These are phyloP conservation scores for Zymoseptoria passerinii DNA, from an alignment of 2,329 filamentous ascomycete species.

Conservation along the genomic window DNA sequence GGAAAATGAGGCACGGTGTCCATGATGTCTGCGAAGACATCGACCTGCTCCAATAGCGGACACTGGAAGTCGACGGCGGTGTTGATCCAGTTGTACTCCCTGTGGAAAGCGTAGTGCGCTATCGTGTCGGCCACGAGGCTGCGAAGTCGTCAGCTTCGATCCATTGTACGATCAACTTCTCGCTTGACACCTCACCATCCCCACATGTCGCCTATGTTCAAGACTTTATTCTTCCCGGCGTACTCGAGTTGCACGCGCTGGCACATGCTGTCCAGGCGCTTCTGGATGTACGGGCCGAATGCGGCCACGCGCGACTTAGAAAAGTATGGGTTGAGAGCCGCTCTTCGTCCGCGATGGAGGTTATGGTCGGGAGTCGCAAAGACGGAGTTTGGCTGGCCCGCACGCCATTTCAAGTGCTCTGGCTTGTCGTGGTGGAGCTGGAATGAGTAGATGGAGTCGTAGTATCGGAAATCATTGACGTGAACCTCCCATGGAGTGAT, in stretches of 20 bases:
- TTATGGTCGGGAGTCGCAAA: slow-evolving; percentile 13
- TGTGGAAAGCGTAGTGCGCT: background rate
- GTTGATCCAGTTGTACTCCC: background rate
- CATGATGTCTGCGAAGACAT: background rate
- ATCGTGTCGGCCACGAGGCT: background rate
- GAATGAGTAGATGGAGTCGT: slow-evolving; percentile 1
- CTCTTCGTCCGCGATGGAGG: slow-evolving; percentile 5
- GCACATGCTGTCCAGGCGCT: background rate
- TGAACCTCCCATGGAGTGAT: slow-evolving; percentile 6
- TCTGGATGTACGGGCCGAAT: background rate
- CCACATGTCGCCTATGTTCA: background rate
- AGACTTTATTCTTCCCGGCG: background rate
- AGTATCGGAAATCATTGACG: slow-evolving; percentile 2
- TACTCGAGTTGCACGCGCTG: background rate
- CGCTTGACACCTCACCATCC: background rate
- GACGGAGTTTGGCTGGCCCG: slow-evolving; percentile 6
- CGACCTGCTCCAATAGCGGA: background rate
- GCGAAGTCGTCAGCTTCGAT: background rate
- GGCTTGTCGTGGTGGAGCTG: background rate
- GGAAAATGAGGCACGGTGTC: background rate
- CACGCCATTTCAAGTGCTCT: background rate
- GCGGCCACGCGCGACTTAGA: slow-evolving; percentile 1
- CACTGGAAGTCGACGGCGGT: background rate
- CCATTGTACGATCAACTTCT: background rate
- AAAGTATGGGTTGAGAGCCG: slow-evolving; percentile 8